Conservation (phyloP, 805 yeast species). For the Candida saitoana region DNA sequence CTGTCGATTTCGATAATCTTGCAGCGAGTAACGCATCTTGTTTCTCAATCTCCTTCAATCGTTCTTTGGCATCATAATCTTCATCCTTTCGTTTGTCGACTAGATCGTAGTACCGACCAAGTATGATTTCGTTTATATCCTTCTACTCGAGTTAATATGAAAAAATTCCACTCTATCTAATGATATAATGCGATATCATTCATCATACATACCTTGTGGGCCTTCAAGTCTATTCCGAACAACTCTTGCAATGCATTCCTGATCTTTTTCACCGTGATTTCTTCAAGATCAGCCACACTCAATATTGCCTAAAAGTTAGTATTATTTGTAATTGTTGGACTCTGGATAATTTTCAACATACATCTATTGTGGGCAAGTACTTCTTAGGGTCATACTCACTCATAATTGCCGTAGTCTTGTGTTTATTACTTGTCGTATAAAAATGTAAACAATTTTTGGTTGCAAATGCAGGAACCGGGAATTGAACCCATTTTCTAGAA, state of each 20-base stretch:
- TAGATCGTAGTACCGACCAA: conserved; percentile 51
- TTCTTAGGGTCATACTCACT: conserved; percentile 17
- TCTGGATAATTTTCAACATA: conserved; percentile 35
- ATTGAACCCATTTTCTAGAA: too few relatives aligned
- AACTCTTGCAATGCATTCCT: conserved; percentile 70
- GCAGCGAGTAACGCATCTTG: conserved; percentile 53
- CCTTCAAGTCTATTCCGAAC: conserved; percentile 51
- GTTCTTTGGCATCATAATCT: conserved; percentile 14
- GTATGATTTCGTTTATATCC: conserved; percentile 54
- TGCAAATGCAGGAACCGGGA: not conserved
- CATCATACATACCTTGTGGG: conserved; percentile 41
- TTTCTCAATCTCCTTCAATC: conserved; percentile 34
- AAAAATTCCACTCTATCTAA: too few relatives aligned
- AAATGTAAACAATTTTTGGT: not conserved
- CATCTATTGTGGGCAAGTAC: conserved; percentile 64
- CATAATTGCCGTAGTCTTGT: too few relatives aligned
- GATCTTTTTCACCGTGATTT: conserved; percentile 66
- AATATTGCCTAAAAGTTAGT: conserved; percentile 55
- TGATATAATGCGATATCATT: too few relatives aligned
- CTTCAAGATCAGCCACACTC: conserved; percentile 63
- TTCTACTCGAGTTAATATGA: conserved; percentile 39
- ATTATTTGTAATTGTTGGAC: conserved; percentile 9
- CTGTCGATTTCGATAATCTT: conserved; percentile 36
- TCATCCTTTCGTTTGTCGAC: conserved; percentile 36
- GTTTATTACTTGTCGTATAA: too few relatives aligned